Evolutionary conservation across 768 basidiomycete genomes (phyloP), one percentile per base, ranked within the genome.

Genomic region (Favolaschia claudopus): DNA sequence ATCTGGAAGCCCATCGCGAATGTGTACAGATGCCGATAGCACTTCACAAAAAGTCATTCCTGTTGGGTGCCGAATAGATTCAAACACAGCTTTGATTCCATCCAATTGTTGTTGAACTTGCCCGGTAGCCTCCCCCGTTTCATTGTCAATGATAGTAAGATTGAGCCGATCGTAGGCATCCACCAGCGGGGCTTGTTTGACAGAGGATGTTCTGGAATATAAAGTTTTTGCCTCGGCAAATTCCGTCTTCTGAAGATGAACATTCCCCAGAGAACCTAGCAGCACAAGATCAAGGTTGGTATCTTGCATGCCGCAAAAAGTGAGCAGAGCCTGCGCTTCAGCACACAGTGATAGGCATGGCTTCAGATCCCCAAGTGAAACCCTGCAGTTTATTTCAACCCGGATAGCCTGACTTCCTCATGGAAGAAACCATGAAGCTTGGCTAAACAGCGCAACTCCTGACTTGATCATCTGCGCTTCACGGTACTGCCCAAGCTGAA

Each of bases 161-260:
- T 33, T 53, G 17, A 56, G n/a, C 27, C 45, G 32, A 37, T 62
- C 60, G 22, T 62, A 62, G 3, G 50, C 60, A 14, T 29, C 49
- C 4, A n/a, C 44, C 3, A 62, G 37, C 9, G 60, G 60, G 8
- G 48, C 15, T 10, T 62, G 22, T 3, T 46, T 43, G 29, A 31
- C 22, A 22, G 8, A 36, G 5, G 50, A 57, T 9, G 25, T n/a
- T n/a, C n/a, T n/a, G 1, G 55, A 45, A 44, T 57, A 62, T 9
- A 62, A 8, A 3, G 43, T 38, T 34, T 50, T 31, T 4, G 60
- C 33, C 24, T 62, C 55, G n/a, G 42, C n/a, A 29, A 57, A 62
- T 33, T 62, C 60, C 3, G 60, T 57, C 20, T 62, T 62, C 12
- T 52, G 48, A 22, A 57, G n/a, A n/a, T 62, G 60, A 7, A 62